Conservation (phyloP, 2,329 filamentous ascomycete species). For the Penicillium glabrum region DNA sequence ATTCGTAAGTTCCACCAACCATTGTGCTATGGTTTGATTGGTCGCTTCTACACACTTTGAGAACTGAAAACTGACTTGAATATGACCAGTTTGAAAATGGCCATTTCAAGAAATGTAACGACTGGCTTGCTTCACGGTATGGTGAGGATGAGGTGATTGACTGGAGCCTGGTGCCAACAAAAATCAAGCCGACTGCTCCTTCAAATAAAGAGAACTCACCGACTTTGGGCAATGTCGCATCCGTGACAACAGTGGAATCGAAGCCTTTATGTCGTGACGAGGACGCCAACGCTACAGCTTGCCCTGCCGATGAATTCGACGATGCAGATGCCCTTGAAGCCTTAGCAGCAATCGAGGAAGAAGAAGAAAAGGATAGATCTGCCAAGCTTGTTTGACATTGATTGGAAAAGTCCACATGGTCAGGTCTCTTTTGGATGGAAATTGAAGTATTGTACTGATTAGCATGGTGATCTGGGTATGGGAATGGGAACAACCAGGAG, state of each 20-base stretch:
- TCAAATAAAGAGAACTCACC: constrained; percentile 26
- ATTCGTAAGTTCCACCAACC: constrained; percentile 57
- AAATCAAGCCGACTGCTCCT: constrained; percentile 13
- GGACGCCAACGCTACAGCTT: constrained; percentile 17
- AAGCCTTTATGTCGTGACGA: neutral
- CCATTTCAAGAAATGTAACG: constrained; percentile 51
- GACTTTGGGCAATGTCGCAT: constrained; percentile 5
- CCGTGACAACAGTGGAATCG: neutral
- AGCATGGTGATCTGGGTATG: neutral
- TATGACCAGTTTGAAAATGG: constrained; percentile 40
- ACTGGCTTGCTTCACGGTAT: constrained; percentile 76
- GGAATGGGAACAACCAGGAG: neutral
- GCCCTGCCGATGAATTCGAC: constrained; percentile 38
- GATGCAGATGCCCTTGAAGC: constrained; percentile 46
- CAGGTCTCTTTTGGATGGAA: neutral
- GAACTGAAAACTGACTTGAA: neutral
- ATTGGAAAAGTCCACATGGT: neutral
- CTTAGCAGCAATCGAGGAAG: constrained; percentile 30
- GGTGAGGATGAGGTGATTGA: constrained; percentile 79
- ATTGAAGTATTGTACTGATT: neutral
- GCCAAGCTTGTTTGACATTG: neutral
- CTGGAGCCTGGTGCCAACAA: constrained; percentile 64
- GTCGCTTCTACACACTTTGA: neutral
- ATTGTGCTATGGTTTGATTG: neutral
- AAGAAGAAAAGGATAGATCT: neutral